Conservation (phyloP, 2,329 filamentous ascomycete species). For the Neocatenulostroma microsporum region DNA sequence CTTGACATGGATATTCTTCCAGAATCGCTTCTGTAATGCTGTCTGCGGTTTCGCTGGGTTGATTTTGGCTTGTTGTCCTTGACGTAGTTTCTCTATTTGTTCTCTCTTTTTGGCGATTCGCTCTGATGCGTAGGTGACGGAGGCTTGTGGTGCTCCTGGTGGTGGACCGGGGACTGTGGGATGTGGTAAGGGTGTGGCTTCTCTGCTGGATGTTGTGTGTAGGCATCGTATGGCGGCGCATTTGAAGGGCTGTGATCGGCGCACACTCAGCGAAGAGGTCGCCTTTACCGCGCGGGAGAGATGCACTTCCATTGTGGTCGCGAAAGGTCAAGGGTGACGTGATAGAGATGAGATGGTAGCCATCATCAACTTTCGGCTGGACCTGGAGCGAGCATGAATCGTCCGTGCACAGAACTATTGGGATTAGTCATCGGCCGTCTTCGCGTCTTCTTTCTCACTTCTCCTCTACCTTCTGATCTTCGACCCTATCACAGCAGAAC, state of each 20-base stretch:
- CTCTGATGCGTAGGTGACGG: constrained; percentile 41
- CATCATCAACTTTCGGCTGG: neutral
- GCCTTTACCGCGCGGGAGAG: constrained; percentile 16
- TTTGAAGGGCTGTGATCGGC: constrained; percentile 8
- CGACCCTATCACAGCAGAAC: too few species aligned
- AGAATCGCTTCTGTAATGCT: constrained; percentile 67
- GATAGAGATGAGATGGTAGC: too few species aligned
- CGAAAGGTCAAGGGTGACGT: too few species aligned
- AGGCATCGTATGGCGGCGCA: constrained; percentile 30
- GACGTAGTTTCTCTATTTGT: constrained; percentile 43
- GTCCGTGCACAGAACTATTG: too few species aligned
- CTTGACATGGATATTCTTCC: constrained; percentile 71
- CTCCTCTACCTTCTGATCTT: too few species aligned
- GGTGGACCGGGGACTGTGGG: constrained; percentile 54
- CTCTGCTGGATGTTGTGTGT: constrained; percentile 35
- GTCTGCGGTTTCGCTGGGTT: constrained; percentile 39
- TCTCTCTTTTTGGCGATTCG: constrained; percentile 42
- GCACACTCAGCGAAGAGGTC: constrained; percentile 27
- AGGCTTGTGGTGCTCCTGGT: constrained; percentile 48
- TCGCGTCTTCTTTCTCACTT: too few species aligned
- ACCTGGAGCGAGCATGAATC: too few species aligned
- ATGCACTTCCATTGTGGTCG: constrained; percentile 14
- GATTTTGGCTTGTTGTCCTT: constrained; percentile 37
- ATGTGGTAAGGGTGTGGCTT: constrained; percentile 49
- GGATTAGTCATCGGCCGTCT: too few species aligned